These are phyloP conservation scores for Lactifluus piperatus DNA, from an alignment of 768 basidiomycete genomes.

Conservation along the genomic window DNA sequence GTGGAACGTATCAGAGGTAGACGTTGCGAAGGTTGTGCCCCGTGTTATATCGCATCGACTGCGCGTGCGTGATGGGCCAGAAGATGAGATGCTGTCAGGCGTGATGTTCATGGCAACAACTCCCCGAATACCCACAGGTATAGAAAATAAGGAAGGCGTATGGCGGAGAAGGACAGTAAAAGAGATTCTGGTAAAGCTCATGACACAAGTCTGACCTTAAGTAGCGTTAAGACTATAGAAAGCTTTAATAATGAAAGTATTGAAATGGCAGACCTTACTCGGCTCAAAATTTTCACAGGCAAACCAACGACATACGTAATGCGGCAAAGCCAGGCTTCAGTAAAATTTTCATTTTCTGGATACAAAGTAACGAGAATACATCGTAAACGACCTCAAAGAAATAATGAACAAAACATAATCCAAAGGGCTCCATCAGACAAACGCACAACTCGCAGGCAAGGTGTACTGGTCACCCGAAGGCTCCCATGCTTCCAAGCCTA, in stretches of 20 bases:
- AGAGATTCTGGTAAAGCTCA: conserved; percentile 51
- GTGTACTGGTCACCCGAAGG: conserved; percentile 22
- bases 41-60: conserved; percentile 69
- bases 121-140: conserved; percentile 9
- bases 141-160: conserved; percentile 16
- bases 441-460: conserved; percentile 33
- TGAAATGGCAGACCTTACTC: too few species aligned
- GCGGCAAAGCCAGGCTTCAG: too few species aligned
- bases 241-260: too few species aligned
- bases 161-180: conserved; percentile 50
- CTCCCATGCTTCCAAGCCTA: conserved; percentile 25
- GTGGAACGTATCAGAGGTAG: conserved; percentile 63
- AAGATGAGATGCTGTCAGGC: conserved; percentile 61
- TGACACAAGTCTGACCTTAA: conserved; percentile 38
- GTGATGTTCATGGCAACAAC: conserved; percentile 46
- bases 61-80: conserved; percentile 57
- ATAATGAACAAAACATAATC: neutral
- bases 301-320: too few species aligned
- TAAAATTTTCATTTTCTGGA: neutral
- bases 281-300: too few species aligned
- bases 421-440: conserved; percentile 34
- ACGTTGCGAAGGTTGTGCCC: conserved; percentile 66
- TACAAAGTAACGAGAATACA: neutral
- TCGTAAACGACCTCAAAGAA: neutral
- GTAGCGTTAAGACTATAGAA: neutral